Evolutionary conservation across 2,329 filamentous ascomycete species (phyloP).

Genomic region (Aspergillus thermomutatus): DNA sequence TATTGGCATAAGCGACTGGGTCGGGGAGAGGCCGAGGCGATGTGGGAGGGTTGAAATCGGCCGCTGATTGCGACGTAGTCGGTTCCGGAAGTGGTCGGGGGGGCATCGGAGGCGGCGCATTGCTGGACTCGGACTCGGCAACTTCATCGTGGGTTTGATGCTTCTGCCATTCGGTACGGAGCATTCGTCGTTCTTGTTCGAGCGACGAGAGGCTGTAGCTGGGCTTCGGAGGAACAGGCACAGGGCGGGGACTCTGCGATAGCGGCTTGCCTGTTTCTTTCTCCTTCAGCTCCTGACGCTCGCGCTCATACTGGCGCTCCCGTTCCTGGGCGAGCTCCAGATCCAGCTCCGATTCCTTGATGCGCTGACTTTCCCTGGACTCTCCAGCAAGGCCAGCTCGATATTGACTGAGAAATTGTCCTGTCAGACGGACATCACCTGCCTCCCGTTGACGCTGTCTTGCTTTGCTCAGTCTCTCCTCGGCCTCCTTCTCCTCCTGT

Average conservation of each 20-base stretch:
- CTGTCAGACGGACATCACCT: conserved; percentile 68
- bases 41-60: conserved; percentile 16
- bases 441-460: conserved; percentile 58
- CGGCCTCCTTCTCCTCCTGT: conserved; percentile 69
- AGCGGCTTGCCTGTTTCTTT: conserved; percentile 22
- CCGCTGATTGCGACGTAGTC: conserved; percentile 3
- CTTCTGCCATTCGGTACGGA: conserved; percentile 55
- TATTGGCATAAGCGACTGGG: conserved; percentile 37
- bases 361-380: conserved; percentile 61
- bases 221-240: conserved; percentile 34
- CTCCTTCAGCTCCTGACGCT: conserved; percentile 51
- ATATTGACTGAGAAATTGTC: conserved; percentile 85
- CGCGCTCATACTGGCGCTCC: conserved; percentile 61
- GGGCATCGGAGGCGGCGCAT: conserved; percentile 22
- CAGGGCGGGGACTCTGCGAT: conserved; percentile 29
- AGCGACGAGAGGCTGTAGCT: conserved; percentile 58
- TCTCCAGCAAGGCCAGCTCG: conserved; percentile 63
- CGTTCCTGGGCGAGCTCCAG: conserved; percentile 65
- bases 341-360: conserved; percentile 75
- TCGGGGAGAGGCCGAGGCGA: conserved; percentile 47
- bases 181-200: conserved; percentile 58
- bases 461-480: conserved; percentile 65
- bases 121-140: neutral
- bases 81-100: conserved; percentile 29
- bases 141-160: conserved; percentile 28